Evolutionary conservation across 495 filamentous ascomycete genomes (phyloP), one percentile per base, ranked within the genome.

Genomic region (Xylaria intraflava): DNA sequence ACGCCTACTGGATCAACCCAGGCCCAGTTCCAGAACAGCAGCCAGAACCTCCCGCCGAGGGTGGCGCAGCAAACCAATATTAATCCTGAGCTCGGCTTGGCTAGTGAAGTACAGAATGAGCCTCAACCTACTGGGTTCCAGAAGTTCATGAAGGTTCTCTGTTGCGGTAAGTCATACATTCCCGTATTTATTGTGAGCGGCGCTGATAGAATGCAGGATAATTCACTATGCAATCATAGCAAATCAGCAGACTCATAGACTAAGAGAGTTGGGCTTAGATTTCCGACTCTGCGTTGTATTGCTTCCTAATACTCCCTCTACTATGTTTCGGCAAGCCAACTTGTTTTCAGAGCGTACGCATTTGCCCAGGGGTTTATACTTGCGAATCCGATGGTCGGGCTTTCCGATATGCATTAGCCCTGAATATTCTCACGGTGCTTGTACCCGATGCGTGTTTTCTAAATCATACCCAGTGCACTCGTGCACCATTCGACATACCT

Each of bases 11-110:
- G 84, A 57, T 91, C 88, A 61, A 91, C 86, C 51, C 86, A 89
- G 69, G 89, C 90, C 53, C 90, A 95, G 65, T 95, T 94, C 76
- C 52, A 90, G 73, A 87, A 84, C 76, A 90, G 87, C 71, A 87
- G 85, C 62, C 86, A 88, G 60, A 90, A 94, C 70, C 80, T 94
- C 52, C 83, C 85, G 23, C 80, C 80, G 54, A 77, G 83, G 56
- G 77, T 86, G 64, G 83, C 77, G 49, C 72, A 73, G 19, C 78
- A 77, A 51, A 72, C 69, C 26, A 70, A 79, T 68, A 73, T 71
- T 56, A 77, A 70, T 56, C 80, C 81, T 33, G 46, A 56, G 56
- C 72, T 63, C 22, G 59, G 53, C 54, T 48, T 61, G 57, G 43
- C 62, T 46, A 79, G 72, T 50, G 71, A 71, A 49, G 63, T 69